Percentiles rank a stretch among this genome's conserved stretches.
Conservation (phyloP, 73 alveolate species). For the Vitrella brassicaformis region DNA sequence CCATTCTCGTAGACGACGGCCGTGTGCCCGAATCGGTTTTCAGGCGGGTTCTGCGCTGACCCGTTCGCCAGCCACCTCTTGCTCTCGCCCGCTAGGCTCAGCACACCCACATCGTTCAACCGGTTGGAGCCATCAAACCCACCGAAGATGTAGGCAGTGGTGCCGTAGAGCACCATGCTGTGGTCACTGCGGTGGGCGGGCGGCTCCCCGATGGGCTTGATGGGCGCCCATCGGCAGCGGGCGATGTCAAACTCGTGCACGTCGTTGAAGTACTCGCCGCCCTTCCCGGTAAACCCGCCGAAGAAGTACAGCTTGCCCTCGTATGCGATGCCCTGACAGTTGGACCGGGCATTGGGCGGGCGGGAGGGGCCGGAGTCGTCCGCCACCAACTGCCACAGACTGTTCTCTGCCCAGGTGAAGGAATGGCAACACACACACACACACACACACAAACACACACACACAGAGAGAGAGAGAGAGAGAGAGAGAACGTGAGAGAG, state of each 20-base stretch:
- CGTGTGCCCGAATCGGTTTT: conserved; percentile 63
- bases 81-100: conserved; percentile 4
- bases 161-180: conserved; percentile 47
- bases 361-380: no score
- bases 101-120: conserved; percentile 22
- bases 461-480: no score
- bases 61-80: neutral
- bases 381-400: no score
- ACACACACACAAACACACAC: no score
- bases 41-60: no score
- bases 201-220: conserved; percentile 25
- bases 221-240: conserved; percentile 50
- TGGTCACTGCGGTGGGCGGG: conserved; percentile 63
- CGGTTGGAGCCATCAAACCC: conserved; percentile 64
- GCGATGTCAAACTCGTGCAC: conserved; percentile 48
- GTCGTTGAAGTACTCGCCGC: conserved; percentile 83
- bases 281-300: conserved; percentile 40
- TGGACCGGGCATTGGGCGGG: neutral
- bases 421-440: no score
- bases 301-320: conserved; percentile 22
- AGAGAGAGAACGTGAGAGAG: no score
- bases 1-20: conserved; percentile 44
- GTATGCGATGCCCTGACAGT: conserved; percentile 21
- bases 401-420: no score
- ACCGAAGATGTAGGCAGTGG: conserved; percentile 50